Evolutionary conservation across 2,329 filamentous ascomycete species (phyloP).

Genomic region (Dactylellina parvicollis): DNA sequence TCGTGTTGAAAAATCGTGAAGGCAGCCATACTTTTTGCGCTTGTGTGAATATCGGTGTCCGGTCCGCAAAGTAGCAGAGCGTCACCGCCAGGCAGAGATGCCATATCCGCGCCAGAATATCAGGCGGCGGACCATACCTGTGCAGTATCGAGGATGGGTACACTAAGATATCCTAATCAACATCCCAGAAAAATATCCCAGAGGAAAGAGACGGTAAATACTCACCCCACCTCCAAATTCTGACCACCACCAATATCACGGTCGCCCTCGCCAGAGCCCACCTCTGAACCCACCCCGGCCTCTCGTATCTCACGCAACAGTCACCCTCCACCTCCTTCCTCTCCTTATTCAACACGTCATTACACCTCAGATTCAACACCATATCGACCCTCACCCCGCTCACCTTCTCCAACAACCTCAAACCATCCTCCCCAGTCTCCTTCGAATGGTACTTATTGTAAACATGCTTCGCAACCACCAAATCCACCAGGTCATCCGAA

Average conservation of each 20-base stretch:
- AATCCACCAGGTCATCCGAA: conserved; percentile 34
- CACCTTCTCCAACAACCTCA: conserved; percentile 65
- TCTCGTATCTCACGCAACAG: conserved; percentile 66
- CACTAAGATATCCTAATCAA: background rate
- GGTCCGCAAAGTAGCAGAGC: conserved; percentile 68
- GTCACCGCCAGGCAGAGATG: conserved; percentile 59
- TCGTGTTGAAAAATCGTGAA: conserved; percentile 59
- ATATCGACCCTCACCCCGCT: conserved; percentile 66
- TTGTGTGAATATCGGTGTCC: conserved; percentile 68
- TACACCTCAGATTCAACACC: conserved; percentile 68
- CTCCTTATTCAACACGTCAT: conserved; percentile 59
- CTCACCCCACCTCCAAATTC: conserved; percentile 20
- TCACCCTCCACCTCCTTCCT: conserved; percentile 62
- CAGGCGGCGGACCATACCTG: background rate
- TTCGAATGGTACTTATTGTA: conserved; percentile 60
- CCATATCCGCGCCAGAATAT: conserved; percentile 42
- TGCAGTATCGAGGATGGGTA: background rate
- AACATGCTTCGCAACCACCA: conserved; percentile 62
- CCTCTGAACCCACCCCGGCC: conserved; percentile 61
- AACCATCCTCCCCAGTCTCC: conserved; percentile 64
- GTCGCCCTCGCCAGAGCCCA: conserved; percentile 56
- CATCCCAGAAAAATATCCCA: background rate
- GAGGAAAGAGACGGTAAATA: no score
- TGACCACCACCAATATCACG: conserved; percentile 38
- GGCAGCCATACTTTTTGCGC: conserved; percentile 64